These are phyloP conservation scores for Citrus reticulata DNA, from an alignment of 345 rosid genomes.

Conservation along the genomic window DNA sequence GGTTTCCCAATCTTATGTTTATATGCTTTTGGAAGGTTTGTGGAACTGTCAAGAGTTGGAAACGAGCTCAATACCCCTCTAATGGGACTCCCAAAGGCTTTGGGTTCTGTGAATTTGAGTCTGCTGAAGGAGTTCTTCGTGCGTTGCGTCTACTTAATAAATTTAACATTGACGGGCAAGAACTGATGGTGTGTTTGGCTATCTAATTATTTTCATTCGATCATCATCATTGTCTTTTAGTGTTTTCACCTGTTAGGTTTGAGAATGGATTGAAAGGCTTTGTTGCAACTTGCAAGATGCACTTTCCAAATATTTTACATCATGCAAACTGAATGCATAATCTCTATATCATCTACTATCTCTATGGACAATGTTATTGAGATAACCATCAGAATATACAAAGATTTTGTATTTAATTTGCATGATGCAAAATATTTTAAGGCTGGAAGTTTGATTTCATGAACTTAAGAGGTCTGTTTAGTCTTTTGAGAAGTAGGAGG, in stretches of 20 bases:
- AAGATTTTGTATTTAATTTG: not conserved
- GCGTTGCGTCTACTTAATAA: constrained; percentile 85
- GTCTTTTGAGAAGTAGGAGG: not conserved
- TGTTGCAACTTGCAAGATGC: not conserved
- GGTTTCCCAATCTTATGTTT: not conserved
- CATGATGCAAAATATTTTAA: not conserved
- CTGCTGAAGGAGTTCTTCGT: constrained; percentile 95
- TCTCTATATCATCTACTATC: not conserved
- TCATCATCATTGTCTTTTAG: not conserved
- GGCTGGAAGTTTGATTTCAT: not conserved
- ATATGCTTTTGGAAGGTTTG: constrained; percentile 55
- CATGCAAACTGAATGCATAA: not conserved
- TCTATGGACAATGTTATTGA: not conserved
- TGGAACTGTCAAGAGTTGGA: constrained; percentile 92
- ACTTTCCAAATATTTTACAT: not conserved
- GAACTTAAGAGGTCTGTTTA: not conserved
- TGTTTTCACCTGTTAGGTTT: not conserved
- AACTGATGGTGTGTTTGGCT: constrained; percentile 63
- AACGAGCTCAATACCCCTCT: constrained; percentile 78
- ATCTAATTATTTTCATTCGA: not conserved
- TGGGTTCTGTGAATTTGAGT: constrained; percentile 95
- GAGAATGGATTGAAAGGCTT: not conserved
- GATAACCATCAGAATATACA: not conserved
- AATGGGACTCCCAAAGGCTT: constrained; percentile 82
- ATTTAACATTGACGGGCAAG: constrained; percentile 91